Evolutionary conservation across 345 rosid species (phyloP).

Genomic region (Dimocarpus longan): DNA sequence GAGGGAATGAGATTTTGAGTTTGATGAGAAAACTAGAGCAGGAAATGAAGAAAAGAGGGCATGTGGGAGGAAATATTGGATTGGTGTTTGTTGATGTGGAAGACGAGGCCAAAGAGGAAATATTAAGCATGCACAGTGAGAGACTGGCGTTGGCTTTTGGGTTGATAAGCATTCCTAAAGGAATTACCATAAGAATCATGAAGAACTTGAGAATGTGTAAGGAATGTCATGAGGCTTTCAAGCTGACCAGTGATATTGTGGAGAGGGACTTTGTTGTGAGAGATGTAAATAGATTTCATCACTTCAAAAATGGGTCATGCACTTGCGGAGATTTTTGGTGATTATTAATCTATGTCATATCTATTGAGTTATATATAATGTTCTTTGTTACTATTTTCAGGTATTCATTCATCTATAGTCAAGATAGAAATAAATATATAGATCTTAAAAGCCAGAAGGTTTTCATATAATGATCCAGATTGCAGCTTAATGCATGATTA

Average conservation of each 20-base stretch:
- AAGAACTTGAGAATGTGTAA: slow-evolving; percentile 78
- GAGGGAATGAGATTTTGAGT: slow-evolving; percentile 41
- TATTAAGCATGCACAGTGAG: slow-evolving; percentile 69
- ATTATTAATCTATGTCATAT: slow-evolving; percentile 4
- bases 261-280: slow-evolving; percentile 65
- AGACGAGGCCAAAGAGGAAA: slow-evolving; percentile 62
- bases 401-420: neutral
- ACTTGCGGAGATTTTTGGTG: slow-evolving; percentile 71
- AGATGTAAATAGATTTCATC: slow-evolving; percentile 80
- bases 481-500: neutral
- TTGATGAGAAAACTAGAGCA: slow-evolving; percentile 53
- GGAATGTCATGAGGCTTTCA: slow-evolving; percentile 75
- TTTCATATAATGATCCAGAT: too few relatives aligned
- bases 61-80: slow-evolving; percentile 40
- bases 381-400: neutral
- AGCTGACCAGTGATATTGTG: slow-evolving; percentile 60
- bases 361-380: too few relatives aligned
- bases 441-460: too few relatives aligned
- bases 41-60: slow-evolving; percentile 64
- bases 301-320: slow-evolving; percentile 58
- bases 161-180: slow-evolving; percentile 47
- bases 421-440: too few relatives aligned
- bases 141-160: slow-evolving; percentile 69
- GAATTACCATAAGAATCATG: slow-evolving; percentile 53
- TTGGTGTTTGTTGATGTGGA: slow-evolving; percentile 64